Evolutionary conservation across 1,284 basidiomycete genomes (phyloP).

Genomic region (Ceratobasidium sp.): DNA sequence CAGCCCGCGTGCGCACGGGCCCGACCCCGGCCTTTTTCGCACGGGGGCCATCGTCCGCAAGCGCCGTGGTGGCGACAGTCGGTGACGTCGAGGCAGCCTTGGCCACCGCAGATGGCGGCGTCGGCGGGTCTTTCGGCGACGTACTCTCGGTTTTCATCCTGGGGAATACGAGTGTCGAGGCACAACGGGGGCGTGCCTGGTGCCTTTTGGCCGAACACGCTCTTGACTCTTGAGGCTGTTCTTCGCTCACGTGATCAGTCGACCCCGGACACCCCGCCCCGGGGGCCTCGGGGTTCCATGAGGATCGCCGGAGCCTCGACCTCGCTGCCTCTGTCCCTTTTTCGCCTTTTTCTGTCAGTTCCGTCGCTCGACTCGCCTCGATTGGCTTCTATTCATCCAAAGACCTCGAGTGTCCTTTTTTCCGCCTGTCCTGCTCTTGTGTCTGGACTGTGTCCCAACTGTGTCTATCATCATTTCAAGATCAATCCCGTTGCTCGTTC

Average conservation of each 20-base stretch:
- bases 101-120: conserved; percentile 2
- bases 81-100: conserved; percentile 23
- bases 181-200: conserved; percentile 24
- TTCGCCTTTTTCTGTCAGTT: too few species aligned
- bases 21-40: conserved; percentile 26
- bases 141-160: conserved; percentile 20
- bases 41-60: conserved; percentile 12
- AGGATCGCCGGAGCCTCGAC: too few species aligned
- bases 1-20: conserved; percentile 56
- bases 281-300: too few species aligned
- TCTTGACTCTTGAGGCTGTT: conserved; percentile 3
- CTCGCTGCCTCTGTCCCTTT: too few species aligned
- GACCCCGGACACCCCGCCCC: conserved; percentile 4
- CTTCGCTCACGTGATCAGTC: not conserved
- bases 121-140: conserved; percentile 5
- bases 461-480: not conserved
- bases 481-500: not conserved
- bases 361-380: not conserved
- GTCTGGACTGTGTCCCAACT: not conserved
- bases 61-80: not conserved
- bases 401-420: not conserved
- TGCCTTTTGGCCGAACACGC: not conserved
- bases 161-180: not conserved
- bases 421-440: too few species aligned
- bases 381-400: not conserved